A percentile compares a stretch with the other conserved stretches of the same genome.
Conservation (phyloP, 352 stramenopile species). For the Globisporangium cederbergense region DNA sequence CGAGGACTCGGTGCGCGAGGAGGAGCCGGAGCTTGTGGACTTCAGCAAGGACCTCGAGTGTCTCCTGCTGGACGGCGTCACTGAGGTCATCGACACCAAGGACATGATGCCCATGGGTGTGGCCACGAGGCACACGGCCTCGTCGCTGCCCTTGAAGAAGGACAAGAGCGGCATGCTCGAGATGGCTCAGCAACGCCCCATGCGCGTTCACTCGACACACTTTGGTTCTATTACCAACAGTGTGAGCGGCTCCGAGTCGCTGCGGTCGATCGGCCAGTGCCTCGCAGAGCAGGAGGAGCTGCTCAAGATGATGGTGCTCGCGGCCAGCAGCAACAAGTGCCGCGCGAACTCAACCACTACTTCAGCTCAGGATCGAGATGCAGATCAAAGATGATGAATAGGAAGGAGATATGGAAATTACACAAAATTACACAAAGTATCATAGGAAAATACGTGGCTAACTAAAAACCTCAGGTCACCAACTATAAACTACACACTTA, state of each 20-base stretch:
- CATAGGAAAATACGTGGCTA: constrained; percentile 1
- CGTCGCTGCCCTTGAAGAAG: background rate
- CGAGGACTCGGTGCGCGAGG: constrained; percentile 25
- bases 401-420: background rate
- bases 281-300: constrained; percentile 30
- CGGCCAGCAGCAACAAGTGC: constrained; percentile 9
- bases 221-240: background rate
- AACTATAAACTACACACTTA: too few species aligned
- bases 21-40: constrained; percentile 22
- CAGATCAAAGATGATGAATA: background rate
- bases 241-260: constrained; percentile 3
- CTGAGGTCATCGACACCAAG: constrained; percentile 50
- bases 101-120: constrained; percentile 30
- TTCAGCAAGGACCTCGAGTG: constrained; percentile 23
- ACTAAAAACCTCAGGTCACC: too few species aligned
- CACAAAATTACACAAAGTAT: background rate
- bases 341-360: constrained; percentile 6
- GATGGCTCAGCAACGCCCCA: background rate
- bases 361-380: background rate
- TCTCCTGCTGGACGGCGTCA: constrained; percentile 23
- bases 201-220: constrained; percentile 4
- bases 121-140: background rate
- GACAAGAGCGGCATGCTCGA: background rate
- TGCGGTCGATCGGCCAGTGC: constrained; percentile 23
- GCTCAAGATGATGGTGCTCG: constrained; percentile 24